Base-by-base conservation (phyloP, 2,329 filamentous ascomycete genomes). In the Pseudocercospora musae region DNA sequence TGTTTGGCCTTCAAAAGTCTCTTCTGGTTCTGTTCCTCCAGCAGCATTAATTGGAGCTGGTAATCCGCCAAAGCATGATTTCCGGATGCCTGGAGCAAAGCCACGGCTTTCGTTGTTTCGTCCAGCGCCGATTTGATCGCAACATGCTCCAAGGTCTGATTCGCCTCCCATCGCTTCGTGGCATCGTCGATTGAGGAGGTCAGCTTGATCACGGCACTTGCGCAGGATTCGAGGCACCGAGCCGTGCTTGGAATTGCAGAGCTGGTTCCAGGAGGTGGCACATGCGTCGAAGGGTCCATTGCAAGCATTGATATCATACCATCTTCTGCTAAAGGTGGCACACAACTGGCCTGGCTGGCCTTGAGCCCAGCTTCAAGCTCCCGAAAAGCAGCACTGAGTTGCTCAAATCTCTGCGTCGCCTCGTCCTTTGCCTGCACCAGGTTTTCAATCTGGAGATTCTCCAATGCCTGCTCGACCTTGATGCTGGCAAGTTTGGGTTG, bases 11-110 rank as follows among this genome's bases (percentile, higher is more conserved):
- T 91, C 81, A 92, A 86, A 40, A 92, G 81, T 18, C 90, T 82
- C 77, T 91, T 92, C 81, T 92, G 92, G 70, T 92, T 92, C 76
- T 93, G 89, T 76, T 92, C 89, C 76, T 93, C 90, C 10, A 92
- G 82, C 49, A 92, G 78, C 89, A 92, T 92, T 73, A 93, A 78
- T 75, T 92, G 90, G 89, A 92, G 91, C 78, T 92, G 89, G 71
- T 92, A 93, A 75, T 93, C 90, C 75, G 92, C 89, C 40, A 93
- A 81, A 13, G 29, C 46, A 27, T 50, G 48, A 27, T 50, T 50
- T 5, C 48, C 21, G 3, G 48, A 23, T 4, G 20, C 13, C 4
- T 27, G 13, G 13, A 50, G 44, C 4, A 23, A 50, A 3, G 20
- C 10, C 9, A 55, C 18, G n/a, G 50, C 50, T 29, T 60, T 33